phyloP scores from a whole-genome alignment of 2,329 filamentous ascomycete genomes.

The Trichoderma harzianum region DNA sequence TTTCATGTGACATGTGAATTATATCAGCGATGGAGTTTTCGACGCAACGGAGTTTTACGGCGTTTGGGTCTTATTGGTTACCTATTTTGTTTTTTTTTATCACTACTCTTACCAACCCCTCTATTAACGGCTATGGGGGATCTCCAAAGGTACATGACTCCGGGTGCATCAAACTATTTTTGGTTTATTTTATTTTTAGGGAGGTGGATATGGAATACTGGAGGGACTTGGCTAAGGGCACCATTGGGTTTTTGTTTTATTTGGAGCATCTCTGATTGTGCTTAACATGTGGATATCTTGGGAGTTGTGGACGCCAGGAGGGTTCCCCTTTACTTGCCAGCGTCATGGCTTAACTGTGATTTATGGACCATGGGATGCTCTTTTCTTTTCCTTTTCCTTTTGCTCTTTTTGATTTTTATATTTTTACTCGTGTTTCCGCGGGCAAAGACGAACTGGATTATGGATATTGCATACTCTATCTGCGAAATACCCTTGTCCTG shows the following conservation, averaged over 20 bases:
- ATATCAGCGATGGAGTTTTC: constrained; percentile 35
- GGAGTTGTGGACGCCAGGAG: constrained; percentile 14
- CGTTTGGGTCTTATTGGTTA: not conserved
- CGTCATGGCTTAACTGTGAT: constrained; percentile 14
- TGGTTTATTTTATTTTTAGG: not conserved
- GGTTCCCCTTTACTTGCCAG: not conserved
- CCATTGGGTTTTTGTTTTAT: not conserved
- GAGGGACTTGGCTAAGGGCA: not conserved
- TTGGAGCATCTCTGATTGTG: constrained; percentile 1
- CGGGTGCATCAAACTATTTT: constrained; percentile 4
- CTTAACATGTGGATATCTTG: constrained; percentile 12
- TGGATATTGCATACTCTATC: constrained; percentile 12
- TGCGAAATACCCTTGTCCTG: constrained; percentile 19
- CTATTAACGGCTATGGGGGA: not conserved
- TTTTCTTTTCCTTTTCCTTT: not conserved
- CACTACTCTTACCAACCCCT: not conserved
- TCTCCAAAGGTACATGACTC: not conserved
- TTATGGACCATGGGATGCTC: not conserved
- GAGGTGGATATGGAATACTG: not conserved
- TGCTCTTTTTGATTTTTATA: not conserved
- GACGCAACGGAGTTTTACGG: constrained; percentile 17
- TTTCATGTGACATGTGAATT: constrained; percentile 30
- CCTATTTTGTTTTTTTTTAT: not conserved
- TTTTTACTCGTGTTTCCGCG: not conserved
- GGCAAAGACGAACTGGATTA: constrained; percentile 12